phyloP scores from a whole-genome alignment of 805 yeast genomes.

The Suhomyces sp. region DNA sequence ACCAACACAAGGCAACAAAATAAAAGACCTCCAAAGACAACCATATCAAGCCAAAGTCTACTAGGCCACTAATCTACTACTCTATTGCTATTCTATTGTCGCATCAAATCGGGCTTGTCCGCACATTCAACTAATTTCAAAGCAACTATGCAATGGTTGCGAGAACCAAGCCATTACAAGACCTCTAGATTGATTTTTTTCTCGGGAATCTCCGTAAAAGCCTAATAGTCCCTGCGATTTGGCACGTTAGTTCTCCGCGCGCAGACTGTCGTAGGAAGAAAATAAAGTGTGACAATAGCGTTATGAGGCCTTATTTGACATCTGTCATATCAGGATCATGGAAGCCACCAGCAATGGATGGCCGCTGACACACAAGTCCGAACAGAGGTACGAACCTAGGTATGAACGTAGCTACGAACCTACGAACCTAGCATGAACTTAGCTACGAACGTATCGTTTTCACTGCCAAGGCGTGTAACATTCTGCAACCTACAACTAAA shows the following conservation, averaged over 20 bases:
- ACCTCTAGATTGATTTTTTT: background rate
- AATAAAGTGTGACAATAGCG: background rate
- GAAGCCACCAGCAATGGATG: background rate
- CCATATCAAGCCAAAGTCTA: no score
- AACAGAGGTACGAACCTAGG: background rate
- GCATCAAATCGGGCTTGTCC: background rate
- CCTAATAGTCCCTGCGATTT: background rate
- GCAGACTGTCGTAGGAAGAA: background rate
- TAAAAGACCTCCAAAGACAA: no score
- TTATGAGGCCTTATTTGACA: background rate
- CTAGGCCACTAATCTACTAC: background rate
- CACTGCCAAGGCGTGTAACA: background rate
- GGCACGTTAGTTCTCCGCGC: background rate
- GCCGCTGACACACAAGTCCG: background rate
- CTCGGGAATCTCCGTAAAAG: background rate
- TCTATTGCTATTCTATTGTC: background rate
- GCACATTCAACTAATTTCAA: background rate
- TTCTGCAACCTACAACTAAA: no score
- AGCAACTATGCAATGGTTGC: background rate
- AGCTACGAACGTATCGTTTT: no score
- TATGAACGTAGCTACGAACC: no score
- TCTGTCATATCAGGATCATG: background rate
- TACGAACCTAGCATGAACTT: no score
- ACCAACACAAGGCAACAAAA: no score
- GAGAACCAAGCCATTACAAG: background rate